These are phyloP conservation scores for Coix lacrymajobi DNA, from an alignment of 176 grass and related monocot species.

Conservation along the genomic window DNA sequence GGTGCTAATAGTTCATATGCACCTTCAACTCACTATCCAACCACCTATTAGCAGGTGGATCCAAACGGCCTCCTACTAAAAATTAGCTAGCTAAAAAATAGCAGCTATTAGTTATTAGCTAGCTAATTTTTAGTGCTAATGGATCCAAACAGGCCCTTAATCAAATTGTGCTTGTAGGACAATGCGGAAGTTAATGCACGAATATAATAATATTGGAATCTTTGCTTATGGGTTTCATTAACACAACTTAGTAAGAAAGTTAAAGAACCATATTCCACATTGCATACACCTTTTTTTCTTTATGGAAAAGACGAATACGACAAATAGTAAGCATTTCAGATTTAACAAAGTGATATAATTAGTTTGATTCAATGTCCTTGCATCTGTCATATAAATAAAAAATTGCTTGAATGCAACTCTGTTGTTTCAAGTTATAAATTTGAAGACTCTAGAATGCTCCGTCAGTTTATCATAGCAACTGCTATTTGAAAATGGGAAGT, in stretches of 20 bases:
- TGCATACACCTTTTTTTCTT: not conserved
- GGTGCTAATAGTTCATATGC: not conserved
- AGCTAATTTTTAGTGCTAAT: not conserved
- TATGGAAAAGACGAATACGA: not conserved
- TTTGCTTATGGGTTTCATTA: not conserved
- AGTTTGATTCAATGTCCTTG: not conserved
- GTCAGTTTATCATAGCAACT: not conserved
- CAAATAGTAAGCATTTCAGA: not conserved
- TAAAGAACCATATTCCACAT: slow-evolving; percentile 40
- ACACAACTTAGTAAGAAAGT: slow-evolving; percentile 26
- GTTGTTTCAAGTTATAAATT: slow-evolving; percentile 1
- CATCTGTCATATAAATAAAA: not conserved
- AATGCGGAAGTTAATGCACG: slow-evolving; percentile 8
- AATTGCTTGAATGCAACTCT: not conserved
- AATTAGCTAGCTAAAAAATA: not conserved
- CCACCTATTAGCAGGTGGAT: not conserved
- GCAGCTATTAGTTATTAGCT: not conserved
- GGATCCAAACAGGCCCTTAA: not conserved
- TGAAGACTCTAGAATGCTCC: not conserved
- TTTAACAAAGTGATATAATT: slow-evolving; percentile 5
- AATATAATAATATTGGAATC: slow-evolving; percentile 24
- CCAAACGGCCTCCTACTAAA: not conserved
- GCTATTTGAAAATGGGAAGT: slow-evolving; percentile 2
- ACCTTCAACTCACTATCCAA: not conserved
- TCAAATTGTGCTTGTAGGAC: slow-evolving; percentile 17